phyloP scores from a whole-genome alignment of 169 alveolate genomes.

The Plasmodium coatneyi region DNA sequence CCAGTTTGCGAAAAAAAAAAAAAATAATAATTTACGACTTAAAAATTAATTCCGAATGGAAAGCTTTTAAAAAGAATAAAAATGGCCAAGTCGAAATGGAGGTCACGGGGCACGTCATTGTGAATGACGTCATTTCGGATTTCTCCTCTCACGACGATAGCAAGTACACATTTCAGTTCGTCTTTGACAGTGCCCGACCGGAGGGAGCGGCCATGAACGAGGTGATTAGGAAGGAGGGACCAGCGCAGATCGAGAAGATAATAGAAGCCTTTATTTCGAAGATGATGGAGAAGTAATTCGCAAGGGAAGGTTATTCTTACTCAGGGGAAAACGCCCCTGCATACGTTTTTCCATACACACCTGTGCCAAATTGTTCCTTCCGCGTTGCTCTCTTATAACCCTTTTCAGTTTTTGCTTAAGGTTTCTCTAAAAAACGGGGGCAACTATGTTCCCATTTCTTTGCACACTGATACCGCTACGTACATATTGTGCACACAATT shows the following conservation, averaged over 20 bases:
- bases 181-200: constrained; percentile 11
- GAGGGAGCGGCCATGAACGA: constrained; percentile 17
- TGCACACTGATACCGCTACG: neutral
- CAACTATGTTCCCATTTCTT: neutral
- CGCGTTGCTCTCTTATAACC: neutral
- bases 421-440: neutral
- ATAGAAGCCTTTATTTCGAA: constrained; percentile 44
- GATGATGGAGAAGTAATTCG: constrained; percentile 16
- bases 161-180: constrained; percentile 17
- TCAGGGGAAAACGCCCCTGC: neutral
- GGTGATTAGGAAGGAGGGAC: constrained; percentile 19
- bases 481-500: neutral
- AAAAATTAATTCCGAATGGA: constrained; percentile 60
- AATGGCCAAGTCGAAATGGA: constrained; percentile 44
- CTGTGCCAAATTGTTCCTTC: neutral
- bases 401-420: neutral
- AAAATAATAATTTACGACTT: constrained; percentile 73
- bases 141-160: constrained; percentile 30
- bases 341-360: neutral
- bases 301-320: neutral
- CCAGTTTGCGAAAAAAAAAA: constrained; percentile 80
- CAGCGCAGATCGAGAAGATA: constrained; percentile 14
- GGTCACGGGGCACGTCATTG: constrained; percentile 37
- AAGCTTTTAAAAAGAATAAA: constrained; percentile 47
- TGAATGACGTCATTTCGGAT: constrained; percentile 47